Percentiles rank a stretch among this genome's conserved stretches.
Conservation (phyloP, 176 grass and related monocot genomes). For the Avena sativa region DNA sequence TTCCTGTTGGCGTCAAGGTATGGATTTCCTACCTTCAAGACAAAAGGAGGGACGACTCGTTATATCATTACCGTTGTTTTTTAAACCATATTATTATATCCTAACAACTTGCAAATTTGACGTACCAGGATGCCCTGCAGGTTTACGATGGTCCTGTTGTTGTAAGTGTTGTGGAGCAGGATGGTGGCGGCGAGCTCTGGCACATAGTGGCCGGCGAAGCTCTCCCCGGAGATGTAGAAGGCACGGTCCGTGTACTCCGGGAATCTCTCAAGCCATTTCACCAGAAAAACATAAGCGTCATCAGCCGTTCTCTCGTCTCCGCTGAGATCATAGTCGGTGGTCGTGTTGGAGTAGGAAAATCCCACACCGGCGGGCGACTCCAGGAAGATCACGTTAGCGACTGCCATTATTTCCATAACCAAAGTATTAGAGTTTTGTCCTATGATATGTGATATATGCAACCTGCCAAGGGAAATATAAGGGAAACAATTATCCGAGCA, state of each 20-base stretch:
- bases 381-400: conserved; percentile 61
- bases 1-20: conserved; percentile 18
- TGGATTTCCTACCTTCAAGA: conserved; percentile 50
- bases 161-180: conserved; percentile 51
- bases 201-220: conserved; percentile 58
- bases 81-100: too few species aligned
- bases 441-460: neutral
- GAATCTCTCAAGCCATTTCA: conserved; percentile 55
- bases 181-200: conserved; percentile 49
- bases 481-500: too few species aligned
- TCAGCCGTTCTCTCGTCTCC: conserved; percentile 47
- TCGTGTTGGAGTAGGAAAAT: conserved; percentile 59
- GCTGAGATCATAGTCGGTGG: conserved; percentile 30
- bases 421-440: neutral
- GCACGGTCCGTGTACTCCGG: conserved; percentile 47
- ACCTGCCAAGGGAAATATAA: too few species aligned
- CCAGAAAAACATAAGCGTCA: conserved; percentile 40
- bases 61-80: neutral
- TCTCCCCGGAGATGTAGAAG: conserved; percentile 67
- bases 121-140: conserved; percentile 49
- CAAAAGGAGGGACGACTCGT: neutral
- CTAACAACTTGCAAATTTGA: neutral
- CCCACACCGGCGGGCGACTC: conserved; percentile 63
- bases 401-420: conserved; percentile 1
- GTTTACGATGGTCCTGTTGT: conserved; percentile 39